Evolutionary conservation across 345 rosid genomes (phyloP), one percentile per base, ranked within the genome.

Genomic region (Gossypium longicalyx): DNA sequence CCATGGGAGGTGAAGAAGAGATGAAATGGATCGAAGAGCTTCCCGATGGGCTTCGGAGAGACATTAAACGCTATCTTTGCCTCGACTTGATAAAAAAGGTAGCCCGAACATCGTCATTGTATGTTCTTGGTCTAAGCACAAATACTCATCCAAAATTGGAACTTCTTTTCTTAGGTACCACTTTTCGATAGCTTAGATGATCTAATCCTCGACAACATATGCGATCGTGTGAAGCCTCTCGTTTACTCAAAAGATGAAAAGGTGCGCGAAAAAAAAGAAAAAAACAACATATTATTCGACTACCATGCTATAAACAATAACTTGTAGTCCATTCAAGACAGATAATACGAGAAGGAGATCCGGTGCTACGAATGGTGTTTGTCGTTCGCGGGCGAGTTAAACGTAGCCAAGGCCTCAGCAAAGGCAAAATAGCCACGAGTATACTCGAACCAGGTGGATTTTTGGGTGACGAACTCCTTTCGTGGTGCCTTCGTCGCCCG

Each of bases 271-370:
- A 67, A 67, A 1, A 47, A 67, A 47, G 19, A 47, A 3, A 16
- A 48, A 10, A 7, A 34, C 7, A 34, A 34, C 7, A 48, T 10
- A 12, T 15, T 15, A 47, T 12, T 67, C 25, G 11, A 67, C 12
- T 47, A 23, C 20, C 38, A 1, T 22, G 20, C 56, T 7, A 44
- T 12, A 43, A 34, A 66, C 53, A 43, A 7, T 15, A 67, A 45
- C 52, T 23, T 19, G 27, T 19, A 12, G 13, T 67, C 19, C 64
- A 48, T 27, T 0, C 43, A 66, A 34, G 57, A 75, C 86, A 94
- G 97, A 88, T 94, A 65, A 88, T 89, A n/a, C 83, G 98, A 4
- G 98, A 94, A 86, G 97, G 97, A 34, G 98, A 94, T 76, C 98
- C 93, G 1, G 98, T 94, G 72, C 89, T 76, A 74, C 85, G 91